Conservation (phyloP, 148 eudicot genomes). For the Amaranthus cruentus region DNA sequence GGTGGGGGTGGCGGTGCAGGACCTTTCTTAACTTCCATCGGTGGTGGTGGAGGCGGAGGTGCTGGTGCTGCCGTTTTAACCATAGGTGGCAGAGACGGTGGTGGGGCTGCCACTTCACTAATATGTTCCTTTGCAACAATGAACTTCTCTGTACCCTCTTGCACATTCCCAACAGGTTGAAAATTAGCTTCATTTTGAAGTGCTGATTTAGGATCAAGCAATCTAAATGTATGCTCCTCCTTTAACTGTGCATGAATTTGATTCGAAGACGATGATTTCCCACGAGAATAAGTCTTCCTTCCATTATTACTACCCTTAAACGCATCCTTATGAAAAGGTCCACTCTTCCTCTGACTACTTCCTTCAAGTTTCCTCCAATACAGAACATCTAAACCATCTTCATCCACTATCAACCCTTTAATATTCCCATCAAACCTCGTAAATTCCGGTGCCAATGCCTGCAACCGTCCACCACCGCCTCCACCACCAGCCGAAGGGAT, state of each 20-base stretch:
- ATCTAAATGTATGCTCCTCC: constrained; percentile 16
- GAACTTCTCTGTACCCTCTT: background rate
- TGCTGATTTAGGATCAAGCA: constrained; percentile 17
- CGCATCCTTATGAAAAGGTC: constrained; percentile 26
- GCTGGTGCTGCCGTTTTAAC: constrained; percentile 9
- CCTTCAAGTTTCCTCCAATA: constrained; percentile 79
- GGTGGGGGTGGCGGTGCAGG: constrained; percentile 41
- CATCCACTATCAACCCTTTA: constrained; percentile 77
- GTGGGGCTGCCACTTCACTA: constrained; percentile 21
- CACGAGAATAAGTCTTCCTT: constrained; percentile 38
- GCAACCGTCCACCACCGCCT: constrained; percentile 12
- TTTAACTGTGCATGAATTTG: constrained; percentile 26
- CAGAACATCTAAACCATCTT: constrained; percentile 80
- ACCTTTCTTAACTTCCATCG: constrained; percentile 12
- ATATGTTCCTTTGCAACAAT: background rate
- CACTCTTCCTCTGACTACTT: constrained; percentile 31
- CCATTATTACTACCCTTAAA: constrained; percentile 22
- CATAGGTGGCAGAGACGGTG: constrained; percentile 28
- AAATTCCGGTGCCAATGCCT: constrained; percentile 30
- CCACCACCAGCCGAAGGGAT: background rate
- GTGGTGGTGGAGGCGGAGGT: constrained; percentile 32
- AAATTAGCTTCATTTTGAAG: constrained; percentile 15
- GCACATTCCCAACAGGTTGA: background rate
- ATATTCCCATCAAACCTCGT: constrained; percentile 43
- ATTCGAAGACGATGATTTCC: constrained; percentile 52